phyloP scores from a whole-genome alignment of 768 basidiomycete species.

The Rickenella mellea region DNA sequence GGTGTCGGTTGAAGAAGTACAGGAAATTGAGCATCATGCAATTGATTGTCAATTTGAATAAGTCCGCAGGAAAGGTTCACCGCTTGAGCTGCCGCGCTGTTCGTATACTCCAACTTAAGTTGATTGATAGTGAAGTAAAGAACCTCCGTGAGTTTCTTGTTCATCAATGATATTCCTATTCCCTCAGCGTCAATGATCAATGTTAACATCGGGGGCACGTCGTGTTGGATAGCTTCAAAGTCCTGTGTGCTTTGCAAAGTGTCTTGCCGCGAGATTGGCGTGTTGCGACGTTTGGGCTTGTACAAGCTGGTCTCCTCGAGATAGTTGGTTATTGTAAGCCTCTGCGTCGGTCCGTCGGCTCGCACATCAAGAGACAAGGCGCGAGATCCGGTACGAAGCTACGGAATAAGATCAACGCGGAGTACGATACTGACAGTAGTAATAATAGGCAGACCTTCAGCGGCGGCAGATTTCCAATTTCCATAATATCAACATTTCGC shows the following conservation, averaged over 20 bases:
- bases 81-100: constrained; percentile 71
- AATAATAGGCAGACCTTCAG: constrained; percentile 38
- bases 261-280: constrained; percentile 51
- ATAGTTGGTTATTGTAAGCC: constrained; percentile 83
- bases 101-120: constrained; percentile 77
- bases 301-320: constrained; percentile 79
- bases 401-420: no score
- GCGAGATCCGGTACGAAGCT: constrained; percentile 49
- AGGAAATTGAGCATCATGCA: constrained; percentile 92
- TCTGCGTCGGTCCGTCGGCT: constrained; percentile 78
- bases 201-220: constrained; percentile 53
- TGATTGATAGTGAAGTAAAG: constrained; percentile 75
- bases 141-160: constrained; percentile 80
- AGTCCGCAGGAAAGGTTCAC: constrained; percentile 75
- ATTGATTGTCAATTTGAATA: constrained; percentile 93
- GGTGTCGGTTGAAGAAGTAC: constrained; percentile 93
- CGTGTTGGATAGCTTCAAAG: constrained; percentile 80
- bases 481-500: constrained; percentile 81
- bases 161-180: constrained; percentile 86
- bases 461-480: constrained; percentile 86
- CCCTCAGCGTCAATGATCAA: constrained; percentile 77
- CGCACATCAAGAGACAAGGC: constrained; percentile 86
- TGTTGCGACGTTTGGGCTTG: constrained; percentile 55
- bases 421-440: no score
- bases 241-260: constrained; percentile 61